Base-by-base conservation (phyloP, 352 stramenopile genomes). In the Pythium biforme region DNA sequence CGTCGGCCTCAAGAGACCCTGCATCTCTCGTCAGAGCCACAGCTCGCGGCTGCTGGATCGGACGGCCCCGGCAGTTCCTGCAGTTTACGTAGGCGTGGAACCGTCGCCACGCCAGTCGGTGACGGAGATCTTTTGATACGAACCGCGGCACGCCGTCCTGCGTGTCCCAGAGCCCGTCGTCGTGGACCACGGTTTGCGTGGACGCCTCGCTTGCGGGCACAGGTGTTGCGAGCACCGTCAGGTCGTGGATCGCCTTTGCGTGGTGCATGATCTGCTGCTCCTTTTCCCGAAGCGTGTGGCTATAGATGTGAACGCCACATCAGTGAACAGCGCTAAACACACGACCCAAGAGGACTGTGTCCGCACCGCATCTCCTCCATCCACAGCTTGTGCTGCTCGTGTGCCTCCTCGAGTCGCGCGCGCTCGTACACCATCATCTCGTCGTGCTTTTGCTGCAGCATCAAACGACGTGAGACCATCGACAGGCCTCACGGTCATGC, bases 21-120 rank as follows among this genome's bases (percentile, higher is more conserved):
- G 33, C 45, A 34, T 56, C 39, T 34, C 41, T 50, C 20, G 33
- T n/a, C 15, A 58, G 17, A 9, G 14, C 22, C 12, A 37, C 27
- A 3, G 8, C n/a, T 1, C 49, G 50, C 22, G 47, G 15, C 17
- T 63, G 43, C 57, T 75, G 39, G 23, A 89, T 62, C 0, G 81
- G 81, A 22, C 75, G 65, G 12, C 83, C 83, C 27, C 69, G 74
- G 33, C 83, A 92, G 57, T 89, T 89, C 27, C 83, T 86, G 64
- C 83, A 92, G 8, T 60, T 62, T 12, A 86, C 78, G 60, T 85
- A 92, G 6, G 81, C 83, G 39, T 84, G 79, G 66, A 92, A 90
- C 7, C 83, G 71, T 5, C 81, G 70, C 83, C 81, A 92, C 31
- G 83, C 76, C 58, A 83, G 76, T 7, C 73, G 73, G 43, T 80